Evolutionary conservation across 164 flowering plant genomes (phyloP).

Genomic region (Tinospora cordifolia): DNA sequence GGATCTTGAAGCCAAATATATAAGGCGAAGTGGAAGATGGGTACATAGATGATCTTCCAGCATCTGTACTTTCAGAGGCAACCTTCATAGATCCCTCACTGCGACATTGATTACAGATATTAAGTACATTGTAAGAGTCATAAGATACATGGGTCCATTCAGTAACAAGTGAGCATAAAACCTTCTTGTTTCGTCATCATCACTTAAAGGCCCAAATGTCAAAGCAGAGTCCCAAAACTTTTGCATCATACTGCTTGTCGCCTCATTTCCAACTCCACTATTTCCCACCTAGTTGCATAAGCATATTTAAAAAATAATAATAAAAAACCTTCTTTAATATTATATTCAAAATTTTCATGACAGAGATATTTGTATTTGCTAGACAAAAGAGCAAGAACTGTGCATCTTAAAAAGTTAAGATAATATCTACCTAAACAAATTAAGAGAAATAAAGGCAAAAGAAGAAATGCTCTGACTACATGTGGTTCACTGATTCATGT

Average conservation of each 20-base stretch:
- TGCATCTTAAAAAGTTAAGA: not conserved
- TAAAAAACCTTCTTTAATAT: not conserved
- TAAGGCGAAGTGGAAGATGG: slow-evolving; percentile 33
- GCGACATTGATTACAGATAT: slow-evolving; percentile 16
- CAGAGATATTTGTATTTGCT: not conserved
- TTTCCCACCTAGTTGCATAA: slow-evolving; percentile 55
- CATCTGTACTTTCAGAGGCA: slow-evolving; percentile 71
- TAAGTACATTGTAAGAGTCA: slow-evolving; percentile 14
- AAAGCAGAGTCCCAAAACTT: slow-evolving; percentile 94
- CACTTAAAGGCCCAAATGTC: slow-evolving; percentile 59
- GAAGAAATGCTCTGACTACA: not conserved
- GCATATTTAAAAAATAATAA: too few relatives aligned
- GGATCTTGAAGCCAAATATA: slow-evolving; percentile 67
- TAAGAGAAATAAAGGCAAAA: too few relatives aligned
- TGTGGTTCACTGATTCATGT: not conserved
- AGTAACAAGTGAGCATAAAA: slow-evolving; percentile 15
- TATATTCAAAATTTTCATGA: not conserved
- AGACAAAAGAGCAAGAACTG: slow-evolving; percentile 1
- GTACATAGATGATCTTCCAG: slow-evolving; percentile 42
- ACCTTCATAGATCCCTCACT: slow-evolving; percentile 76
- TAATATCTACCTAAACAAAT: not conserved
- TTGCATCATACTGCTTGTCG: slow-evolving; percentile 72
- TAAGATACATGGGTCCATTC: not conserved
- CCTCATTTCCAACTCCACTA: slow-evolving; percentile 53
- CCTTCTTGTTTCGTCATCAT: slow-evolving; percentile 76